Evolutionary conservation across 345 rosid species (phyloP).

Genomic region (Melaleuca quinquenervia): DNA sequence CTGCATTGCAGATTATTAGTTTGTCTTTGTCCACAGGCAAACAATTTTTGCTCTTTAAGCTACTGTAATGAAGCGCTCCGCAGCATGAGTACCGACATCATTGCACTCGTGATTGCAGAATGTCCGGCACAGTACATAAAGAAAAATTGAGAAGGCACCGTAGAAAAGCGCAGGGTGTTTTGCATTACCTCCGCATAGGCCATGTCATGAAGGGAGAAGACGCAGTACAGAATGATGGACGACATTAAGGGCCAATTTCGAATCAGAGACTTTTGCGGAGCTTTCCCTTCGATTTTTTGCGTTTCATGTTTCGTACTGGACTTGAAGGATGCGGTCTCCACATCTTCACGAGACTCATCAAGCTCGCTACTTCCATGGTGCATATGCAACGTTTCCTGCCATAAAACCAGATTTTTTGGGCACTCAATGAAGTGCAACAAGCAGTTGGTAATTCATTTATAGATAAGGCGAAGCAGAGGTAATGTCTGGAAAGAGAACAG

Average conservation of each 20-base stretch:
- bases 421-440: neutral
- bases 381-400: slow-evolving; percentile 68
- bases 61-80: neutral
- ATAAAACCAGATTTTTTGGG: neutral
- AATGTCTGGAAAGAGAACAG: neutral
- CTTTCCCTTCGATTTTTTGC: slow-evolving; percentile 8
- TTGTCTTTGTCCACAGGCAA: too few species aligned
- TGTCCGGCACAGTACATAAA: neutral
- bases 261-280: slow-evolving; percentile 30
- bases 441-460: neutral
- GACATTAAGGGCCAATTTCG: slow-evolving; percentile 89
- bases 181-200: slow-evolving; percentile 74
- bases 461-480: neutral
- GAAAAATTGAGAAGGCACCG: neutral
- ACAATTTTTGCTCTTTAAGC: neutral
- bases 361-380: slow-evolving; percentile 20
- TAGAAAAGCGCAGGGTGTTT: too few species aligned
- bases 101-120: neutral
- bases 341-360: slow-evolving; percentile 24
- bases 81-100: neutral
- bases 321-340: slow-evolving; percentile 11
- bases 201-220: slow-evolving; percentile 89
- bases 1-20: neutral
- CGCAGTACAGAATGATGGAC: slow-evolving; percentile 55
- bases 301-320: neutral